These are phyloP conservation scores for Kregervanrija pseudodelftensis DNA, from an alignment of 805 yeast genomes.

Conservation along the genomic window DNA sequence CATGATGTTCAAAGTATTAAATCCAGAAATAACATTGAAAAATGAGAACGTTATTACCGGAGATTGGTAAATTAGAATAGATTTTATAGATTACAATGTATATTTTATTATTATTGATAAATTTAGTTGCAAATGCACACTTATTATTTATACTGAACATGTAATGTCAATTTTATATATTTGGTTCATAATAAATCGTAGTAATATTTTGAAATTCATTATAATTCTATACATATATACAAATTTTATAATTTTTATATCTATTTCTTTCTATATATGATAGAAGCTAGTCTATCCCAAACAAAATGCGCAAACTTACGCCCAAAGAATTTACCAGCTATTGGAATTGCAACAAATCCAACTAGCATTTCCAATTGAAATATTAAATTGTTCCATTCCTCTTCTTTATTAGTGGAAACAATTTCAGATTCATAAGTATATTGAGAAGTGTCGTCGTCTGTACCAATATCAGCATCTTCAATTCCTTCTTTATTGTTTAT, in stretches of 20 bases:
- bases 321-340: conserved; percentile 62
- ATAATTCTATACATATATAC: conserved; percentile 4
- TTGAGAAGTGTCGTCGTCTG: conserved; percentile 15
- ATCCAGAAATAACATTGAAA: conserved; percentile 12
- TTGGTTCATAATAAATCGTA: too few species aligned
- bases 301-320: conserved; percentile 43
- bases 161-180: too few species aligned
- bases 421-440: conserved; percentile 28
- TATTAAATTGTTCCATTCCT: conserved; percentile 69
- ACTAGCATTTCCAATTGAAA: conserved; percentile 51
- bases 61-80: neutral
- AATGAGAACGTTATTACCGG: conserved; percentile 3
- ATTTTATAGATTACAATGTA: too few species aligned
- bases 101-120: too few species aligned
- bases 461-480: conserved; percentile 1
- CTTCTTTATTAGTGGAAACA: conserved; percentile 39
- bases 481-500: too few species aligned
- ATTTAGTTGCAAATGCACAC: too few species aligned
- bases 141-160: too few species aligned
- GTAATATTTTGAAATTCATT: neutral
- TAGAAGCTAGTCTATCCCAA: conserved; percentile 26
- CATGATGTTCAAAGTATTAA: conserved; percentile 20
- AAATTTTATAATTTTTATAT: neutral
- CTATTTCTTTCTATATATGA: conserved; percentile 3
- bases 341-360: conserved; percentile 54